These are phyloP conservation scores for Podaxis pistillaris DNA, from an alignment of 768 basidiomycete species.

Conservation along the genomic window DNA sequence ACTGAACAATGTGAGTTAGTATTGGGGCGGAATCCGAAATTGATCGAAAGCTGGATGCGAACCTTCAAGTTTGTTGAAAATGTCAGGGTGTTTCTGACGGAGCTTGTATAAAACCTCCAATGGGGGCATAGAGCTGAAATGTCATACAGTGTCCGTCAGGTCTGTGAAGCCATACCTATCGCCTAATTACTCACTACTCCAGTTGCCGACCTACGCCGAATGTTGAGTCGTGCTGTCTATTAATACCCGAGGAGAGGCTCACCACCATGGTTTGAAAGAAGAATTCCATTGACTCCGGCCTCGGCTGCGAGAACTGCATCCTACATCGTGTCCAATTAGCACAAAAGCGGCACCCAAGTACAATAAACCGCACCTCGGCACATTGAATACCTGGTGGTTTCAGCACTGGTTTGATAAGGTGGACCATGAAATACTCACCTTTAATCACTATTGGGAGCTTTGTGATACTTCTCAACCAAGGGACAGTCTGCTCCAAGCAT, in stretches of 20 bases:
- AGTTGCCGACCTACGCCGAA: conserved; percentile 63
- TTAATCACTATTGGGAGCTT: conserved; percentile 74
- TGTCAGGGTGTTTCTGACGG: conserved; percentile 69
- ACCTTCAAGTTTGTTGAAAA: conserved; percentile 74
- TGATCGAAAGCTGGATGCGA: background rate
- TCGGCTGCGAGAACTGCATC: conserved; percentile 86
- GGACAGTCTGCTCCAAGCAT: conserved; percentile 53
- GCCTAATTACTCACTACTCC: conserved; percentile 56
- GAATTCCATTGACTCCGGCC: conserved; percentile 82
- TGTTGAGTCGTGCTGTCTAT: conserved; percentile 1
- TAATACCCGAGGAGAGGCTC: conserved; percentile 18
- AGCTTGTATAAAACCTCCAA: conserved; percentile 77
- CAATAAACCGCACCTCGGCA: conserved; percentile 46
- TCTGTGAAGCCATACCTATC: background rate
- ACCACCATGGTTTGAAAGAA: conserved; percentile 93
- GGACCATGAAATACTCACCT: conserved; percentile 36
- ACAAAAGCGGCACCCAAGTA: background rate
- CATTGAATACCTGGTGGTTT: conserved; percentile 61
- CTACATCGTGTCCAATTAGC: conserved; percentile 33
- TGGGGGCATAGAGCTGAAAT: conserved; percentile 65
- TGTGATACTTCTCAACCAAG: conserved; percentile 71
- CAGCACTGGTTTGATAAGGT: background rate
- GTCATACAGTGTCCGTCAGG: conserved; percentile 22
- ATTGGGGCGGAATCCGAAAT: background rate
- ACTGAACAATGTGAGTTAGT: conserved; percentile 40